These are phyloP conservation scores for Fusarium odoratissimum DNA, from an alignment of 2,329 filamentous ascomycete species.

Conservation along the genomic window DNA sequence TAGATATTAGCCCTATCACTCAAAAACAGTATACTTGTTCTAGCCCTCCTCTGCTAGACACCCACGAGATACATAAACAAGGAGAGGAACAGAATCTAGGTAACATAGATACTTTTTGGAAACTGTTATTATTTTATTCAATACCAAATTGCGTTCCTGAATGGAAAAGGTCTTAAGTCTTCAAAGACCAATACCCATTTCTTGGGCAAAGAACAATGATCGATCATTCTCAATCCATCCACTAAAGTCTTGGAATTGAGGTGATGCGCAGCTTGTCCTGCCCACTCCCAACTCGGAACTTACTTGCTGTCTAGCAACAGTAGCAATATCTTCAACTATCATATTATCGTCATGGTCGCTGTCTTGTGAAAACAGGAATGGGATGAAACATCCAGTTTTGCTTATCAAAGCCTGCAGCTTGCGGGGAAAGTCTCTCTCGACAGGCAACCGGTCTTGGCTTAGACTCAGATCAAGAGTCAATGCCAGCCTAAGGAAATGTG, in stretches of 20 bases:
- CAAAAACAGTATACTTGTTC: no score
- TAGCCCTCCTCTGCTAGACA: no score
- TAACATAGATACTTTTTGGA: no score
- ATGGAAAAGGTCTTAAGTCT: no score
- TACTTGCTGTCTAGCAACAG: no score
- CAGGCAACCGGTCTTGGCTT: constrained; percentile 7
- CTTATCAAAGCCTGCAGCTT: background rate
- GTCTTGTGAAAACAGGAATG: background rate
- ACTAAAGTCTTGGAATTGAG: background rate
- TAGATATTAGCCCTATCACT: no score
- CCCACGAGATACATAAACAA: no score
- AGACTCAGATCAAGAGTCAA: constrained; percentile 15
- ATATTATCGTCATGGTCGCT: background rate
- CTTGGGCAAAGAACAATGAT: constrained; percentile 12
- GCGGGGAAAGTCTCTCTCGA: constrained; percentile 6
- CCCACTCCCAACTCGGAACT: background rate
- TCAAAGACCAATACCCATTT: constrained; percentile 10
- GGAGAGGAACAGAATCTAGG: no score
- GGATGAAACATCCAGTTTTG: constrained; percentile 11
- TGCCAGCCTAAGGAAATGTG: background rate
- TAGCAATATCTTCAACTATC: background rate
- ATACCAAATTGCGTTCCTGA: no score
- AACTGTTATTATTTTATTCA: no score
- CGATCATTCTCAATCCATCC: constrained; percentile 21
- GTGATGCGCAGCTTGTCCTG: background rate